A percentile compares a stretch with the other conserved stretches of the same genome.
These are phyloP conservation scores for Kwoniella mangroviensis DNA, from an alignment of 768 basidiomycete species.

Conservation along the genomic window DNA sequence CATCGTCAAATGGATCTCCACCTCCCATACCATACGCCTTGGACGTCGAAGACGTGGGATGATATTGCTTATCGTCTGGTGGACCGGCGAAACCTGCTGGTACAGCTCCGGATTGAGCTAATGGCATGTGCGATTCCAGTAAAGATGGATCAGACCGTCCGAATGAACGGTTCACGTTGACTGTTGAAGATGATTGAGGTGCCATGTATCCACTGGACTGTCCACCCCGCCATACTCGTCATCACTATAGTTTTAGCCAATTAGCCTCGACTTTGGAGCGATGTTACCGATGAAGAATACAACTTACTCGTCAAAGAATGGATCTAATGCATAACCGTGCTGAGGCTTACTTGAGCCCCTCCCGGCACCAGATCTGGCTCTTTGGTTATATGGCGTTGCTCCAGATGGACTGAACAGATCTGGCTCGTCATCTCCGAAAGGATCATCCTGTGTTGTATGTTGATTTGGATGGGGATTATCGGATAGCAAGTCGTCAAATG, in stretches of 20 bases:
- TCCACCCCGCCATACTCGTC: conserved; percentile 48
- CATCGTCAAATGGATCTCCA: conserved; percentile 48
- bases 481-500: conserved; percentile 51
- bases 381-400: conserved; percentile 12
- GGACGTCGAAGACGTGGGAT: conserved; percentile 21
- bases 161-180: conserved; percentile 34
- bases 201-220: conserved; percentile 46
- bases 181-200: conserved; percentile 45
- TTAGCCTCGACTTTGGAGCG: neutral
- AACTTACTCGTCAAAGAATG: conserved; percentile 57
- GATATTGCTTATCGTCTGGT: conserved; percentile 28
- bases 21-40: conserved; percentile 40
- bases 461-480: conserved; percentile 34
- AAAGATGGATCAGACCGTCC: conserved; percentile 33
- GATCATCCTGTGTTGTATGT: conserved; percentile 34
- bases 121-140: conserved; percentile 44
- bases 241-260: conserved; percentile 34
- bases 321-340: conserved; percentile 51
- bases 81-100: conserved; percentile 49
- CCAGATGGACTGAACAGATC: conserved; percentile 25
- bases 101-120: conserved; percentile 48
- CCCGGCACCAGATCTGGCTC: conserved; percentile 3
- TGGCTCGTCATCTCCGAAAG: conserved; percentile 40
- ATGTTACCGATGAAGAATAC: neutral
- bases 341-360: conserved; percentile 23